phyloP scores from a whole-genome alignment of 345 rosid species.

The Citrus sinensis region DVS_A1.0 CM039167.1:13858501-13859000 shows the following conservation, averaged over 20 bases:
- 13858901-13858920: constrained; percentile 79
- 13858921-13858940: constrained; percentile 14
- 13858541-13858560: too few relatives aligned
- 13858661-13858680: constrained; percentile 68
- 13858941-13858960: constrained; percentile 31
- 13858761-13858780: constrained; percentile 57
- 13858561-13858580: neutral
- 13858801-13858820: constrained; percentile 70
- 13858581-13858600: constrained; percentile 25
- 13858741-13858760: constrained; percentile 65
- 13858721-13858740: constrained; percentile 56
- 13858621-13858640: constrained; percentile 40
- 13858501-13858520: too few relatives aligned
- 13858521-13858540: too few relatives aligned
- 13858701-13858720: constrained; percentile 54
- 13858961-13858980: constrained; percentile 24
- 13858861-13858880: constrained; percentile 62
- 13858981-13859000: constrained; percentile 58
- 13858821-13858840: constrained; percentile 32
- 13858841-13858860: constrained; percentile 47
- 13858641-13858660: constrained; percentile 46
- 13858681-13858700: constrained; percentile 31
- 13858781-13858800: constrained; percentile 72
- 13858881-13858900: constrained; percentile 65
- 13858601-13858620: constrained; percentile 50